Evolutionary conservation across 1,284 basidiomycete genomes (phyloP).

Genomic region (Boletus smithii): DNA sequence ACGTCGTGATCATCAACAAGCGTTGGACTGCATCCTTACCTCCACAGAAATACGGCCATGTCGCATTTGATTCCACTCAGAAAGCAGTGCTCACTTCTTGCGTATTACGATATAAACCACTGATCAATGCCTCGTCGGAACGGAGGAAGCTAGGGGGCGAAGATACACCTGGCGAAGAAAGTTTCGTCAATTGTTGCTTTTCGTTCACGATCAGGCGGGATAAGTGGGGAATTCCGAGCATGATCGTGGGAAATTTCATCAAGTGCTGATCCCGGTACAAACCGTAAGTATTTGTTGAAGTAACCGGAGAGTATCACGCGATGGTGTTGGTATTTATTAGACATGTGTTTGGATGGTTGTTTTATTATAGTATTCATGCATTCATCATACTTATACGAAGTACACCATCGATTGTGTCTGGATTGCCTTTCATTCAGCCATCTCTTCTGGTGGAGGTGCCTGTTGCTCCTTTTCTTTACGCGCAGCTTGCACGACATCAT

Average conservation of each 20-base stretch:
- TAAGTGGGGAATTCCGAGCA: conserved; percentile 88
- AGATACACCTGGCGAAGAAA: conserved; percentile 49
- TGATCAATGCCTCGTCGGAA: conserved; percentile 35
- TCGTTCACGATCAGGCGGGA: conserved; percentile 93
- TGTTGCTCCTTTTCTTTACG: conserved; percentile 59
- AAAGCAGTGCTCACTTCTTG: conserved; percentile 95
- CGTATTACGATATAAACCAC: conserved; percentile 78
- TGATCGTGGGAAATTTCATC: conserved; percentile 88
- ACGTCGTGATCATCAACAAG: conserved; percentile 17
- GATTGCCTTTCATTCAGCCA: conserved; percentile 29
- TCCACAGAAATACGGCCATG: conserved; percentile 84
- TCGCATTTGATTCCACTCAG: conserved; percentile 84
- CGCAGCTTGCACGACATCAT: conserved; percentile 89
- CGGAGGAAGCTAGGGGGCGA: conserved; percentile 22
- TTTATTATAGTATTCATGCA: conserved; percentile 11
- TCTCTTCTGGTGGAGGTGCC: conserved; percentile 54
- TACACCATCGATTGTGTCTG: neutral
- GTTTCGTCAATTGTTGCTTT: conserved; percentile 89
- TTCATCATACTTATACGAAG: neutral
- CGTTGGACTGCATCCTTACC: neutral
- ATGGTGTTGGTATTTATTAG: conserved; percentile 9
- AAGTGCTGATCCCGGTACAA: conserved; percentile 40
- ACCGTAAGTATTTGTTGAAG: too few species aligned
- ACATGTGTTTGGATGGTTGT: conserved; percentile 6
- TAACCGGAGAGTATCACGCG: neutral